Evolutionary conservation across 1,139 yeast species (phyloP), one percentile per base, ranked within the genome.

Genomic region (Scheffersomyces stambukii): DNA sequence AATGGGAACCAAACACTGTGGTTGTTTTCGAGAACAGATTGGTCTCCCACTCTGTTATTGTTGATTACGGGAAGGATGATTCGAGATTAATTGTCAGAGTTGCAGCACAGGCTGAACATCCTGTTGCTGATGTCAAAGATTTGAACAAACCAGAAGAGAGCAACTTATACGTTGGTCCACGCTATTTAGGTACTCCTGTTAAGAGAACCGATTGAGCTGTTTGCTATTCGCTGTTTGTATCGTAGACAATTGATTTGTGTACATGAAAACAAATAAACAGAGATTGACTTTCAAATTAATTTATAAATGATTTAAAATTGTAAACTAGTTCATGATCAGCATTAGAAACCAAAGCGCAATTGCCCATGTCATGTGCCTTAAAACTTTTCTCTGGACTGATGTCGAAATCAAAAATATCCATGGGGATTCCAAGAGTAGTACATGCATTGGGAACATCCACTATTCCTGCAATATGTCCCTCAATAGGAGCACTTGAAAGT

Each of bases 1-100:
- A 39, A 16, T 63, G 67, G 64, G 68, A 60, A 41, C 61, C 65
- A 16, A 52, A 50, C 29, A 75, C 85, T 5, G 80, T 81, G 18
- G 85, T 77, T 14, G 55, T 78, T 13, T 81, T 86, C 83, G 88
- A 81, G 45, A 80, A 80, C 56, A 67, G 88, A 53, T 60, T 79
- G 43, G 73, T 75, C 18, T 56, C 69, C 24, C 88, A 81, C 50
- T 58, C 79, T 14, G 86, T 88, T 4, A 60, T 75, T 24, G 60
- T 73, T 32, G 86, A 80, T 52, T 77, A 81, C 79, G 54, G 49
- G 19, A 58, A 66, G 6, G 70, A 67, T 13, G 63, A 68, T 28
- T 57, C 72, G 21, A 70, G 89, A 53, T 85, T 79, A 43, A 83
- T 81, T 4, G 75, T 77, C 42, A 66, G 89, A 50, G 70, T 80